These are phyloP conservation scores for Catharanthus roseus DNA, from an alignment of 257 asterid species.

Conservation along the genomic window DNA sequence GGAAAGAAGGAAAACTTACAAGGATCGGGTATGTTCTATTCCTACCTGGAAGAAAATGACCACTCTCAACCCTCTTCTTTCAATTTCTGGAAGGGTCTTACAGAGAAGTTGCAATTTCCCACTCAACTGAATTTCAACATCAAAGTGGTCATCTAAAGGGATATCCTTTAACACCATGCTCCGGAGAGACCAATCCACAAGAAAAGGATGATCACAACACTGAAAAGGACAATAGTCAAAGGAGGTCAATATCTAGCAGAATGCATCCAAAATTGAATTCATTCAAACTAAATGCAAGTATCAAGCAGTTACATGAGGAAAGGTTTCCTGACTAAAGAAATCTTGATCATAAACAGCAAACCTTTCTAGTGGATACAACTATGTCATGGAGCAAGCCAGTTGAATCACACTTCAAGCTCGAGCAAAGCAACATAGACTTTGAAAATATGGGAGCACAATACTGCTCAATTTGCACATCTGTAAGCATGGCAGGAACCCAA, in stretches of 20 bases:
- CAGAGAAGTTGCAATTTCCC: constrained; percentile 55
- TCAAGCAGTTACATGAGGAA: not conserved
- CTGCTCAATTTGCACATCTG: constrained; percentile 52
- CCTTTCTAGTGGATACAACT: constrained; percentile 47
- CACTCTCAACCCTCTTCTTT: constrained; percentile 45
- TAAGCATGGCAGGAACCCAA: constrained; percentile 65
- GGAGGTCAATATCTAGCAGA: constrained; percentile 8
- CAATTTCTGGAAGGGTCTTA: constrained; percentile 46
- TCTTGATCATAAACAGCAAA: constrained; percentile 17
- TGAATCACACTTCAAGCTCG: constrained; percentile 22
- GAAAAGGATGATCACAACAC: constrained; percentile 77
- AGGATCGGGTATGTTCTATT: not conserved
- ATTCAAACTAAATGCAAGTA: not conserved
- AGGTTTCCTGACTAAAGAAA: not conserved
- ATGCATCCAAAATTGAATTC: constrained; percentile 9
- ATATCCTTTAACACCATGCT: constrained; percentile 32
- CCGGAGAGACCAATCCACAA: constrained; percentile 41
- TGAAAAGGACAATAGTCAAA: constrained; percentile 25
- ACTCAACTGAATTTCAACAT: constrained; percentile 53
- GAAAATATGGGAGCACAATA: constrained; percentile 53
- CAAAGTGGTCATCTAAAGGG: constrained; percentile 35
- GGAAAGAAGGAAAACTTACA: not conserved
- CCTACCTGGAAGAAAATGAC: constrained; percentile 59
- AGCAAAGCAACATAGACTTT: constrained; percentile 37
- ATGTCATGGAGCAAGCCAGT: constrained; percentile 27